phyloP scores from a whole-genome alignment of 2,329 filamentous ascomycete genomes.

The Colletotrichum sp. region DNA sequence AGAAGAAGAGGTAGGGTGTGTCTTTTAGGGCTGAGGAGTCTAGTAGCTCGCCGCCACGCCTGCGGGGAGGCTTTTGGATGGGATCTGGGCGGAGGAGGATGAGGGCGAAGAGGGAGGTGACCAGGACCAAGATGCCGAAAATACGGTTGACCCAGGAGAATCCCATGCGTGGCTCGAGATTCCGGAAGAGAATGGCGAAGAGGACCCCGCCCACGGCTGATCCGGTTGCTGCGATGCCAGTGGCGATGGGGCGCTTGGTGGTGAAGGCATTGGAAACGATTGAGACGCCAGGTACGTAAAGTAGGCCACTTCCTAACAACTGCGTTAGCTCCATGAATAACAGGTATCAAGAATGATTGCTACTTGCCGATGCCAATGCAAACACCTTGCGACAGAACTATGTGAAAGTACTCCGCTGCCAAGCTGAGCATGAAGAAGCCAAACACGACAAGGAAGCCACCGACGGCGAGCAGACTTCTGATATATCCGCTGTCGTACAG shows the following conservation, averaged over 20 bases:
- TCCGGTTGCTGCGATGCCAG: neutral
- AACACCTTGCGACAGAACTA: neutral
- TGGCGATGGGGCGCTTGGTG: neutral
- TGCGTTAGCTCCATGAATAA: neutral
- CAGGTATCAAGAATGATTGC: neutral
- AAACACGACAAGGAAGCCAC: neutral
- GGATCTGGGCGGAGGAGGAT: neutral
- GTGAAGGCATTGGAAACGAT: neutral
- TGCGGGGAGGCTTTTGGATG: neutral
- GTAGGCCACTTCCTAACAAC: neutral
- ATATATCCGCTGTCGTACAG: conserved; percentile 52
- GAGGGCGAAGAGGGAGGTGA: neutral
- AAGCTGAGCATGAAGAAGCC: neutral
- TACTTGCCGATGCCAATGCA: neutral
- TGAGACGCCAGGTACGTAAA: neutral
- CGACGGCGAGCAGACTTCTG: conserved; percentile 33
- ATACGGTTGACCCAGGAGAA: neutral
- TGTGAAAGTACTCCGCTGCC: neutral
- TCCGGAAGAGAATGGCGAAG: neutral
- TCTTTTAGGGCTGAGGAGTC: neutral
- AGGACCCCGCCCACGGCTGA: neutral
- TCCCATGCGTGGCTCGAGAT: neutral
- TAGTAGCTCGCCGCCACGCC: neutral
- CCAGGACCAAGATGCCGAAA: neutral
- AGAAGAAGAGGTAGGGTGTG: neutral